Base-by-base conservation (phyloP, 139 green algal species). In the Chlamydomonas schloesseri region DNA sequence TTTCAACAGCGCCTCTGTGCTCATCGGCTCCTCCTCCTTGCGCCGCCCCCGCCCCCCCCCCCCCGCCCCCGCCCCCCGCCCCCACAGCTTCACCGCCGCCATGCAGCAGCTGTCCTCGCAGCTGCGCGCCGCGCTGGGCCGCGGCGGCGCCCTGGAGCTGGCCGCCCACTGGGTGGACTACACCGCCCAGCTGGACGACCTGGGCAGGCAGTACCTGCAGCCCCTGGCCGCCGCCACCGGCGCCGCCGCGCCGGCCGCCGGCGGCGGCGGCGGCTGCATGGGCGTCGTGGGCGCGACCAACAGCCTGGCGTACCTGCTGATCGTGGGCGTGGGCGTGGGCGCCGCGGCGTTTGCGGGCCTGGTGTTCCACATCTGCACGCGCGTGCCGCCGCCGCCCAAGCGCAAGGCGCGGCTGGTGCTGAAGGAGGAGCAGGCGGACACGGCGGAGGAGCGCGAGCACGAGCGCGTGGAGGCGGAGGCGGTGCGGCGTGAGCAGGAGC, bases 101-200 rank as follows among this genome's bases (percentile, higher is more conserved):
- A 77, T 73, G 68, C 80, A 86, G 65, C 67, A 31, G 65, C 80
- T 86, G 24, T 77, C 67, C 23, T 62, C 36, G 26, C 80, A 86
- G 80, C 68, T 86, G 21, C 67, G 80, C 15, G 80, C 80, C 36
- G 70, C 50, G 31, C 80, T 31, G 8, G 80, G 80, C 42, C 46
- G 33, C 9, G 3, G 9, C 5, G 24, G 33, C 4, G 18, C 80
- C 11, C 67, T 77, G 50, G 80, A 86, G 33, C 47, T 50, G 17
- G 80, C 80, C 11, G 67, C 80, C 34, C 68, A 23, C 26, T 86
- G 80, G 80, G 50, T 86, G 31, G 67, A 78, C 0, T 78, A 77
- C 53, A 74, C 80, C 11, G 34, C 46, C 8, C 13, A 29, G 10
- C 78, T 84, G 46, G 78, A 84, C 64, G 29, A 65, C 17, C 15